These are phyloP conservation scores for Russula ochroleuca DNA, from an alignment of 768 basidiomycete genomes.

Conservation along the genomic window DNA sequence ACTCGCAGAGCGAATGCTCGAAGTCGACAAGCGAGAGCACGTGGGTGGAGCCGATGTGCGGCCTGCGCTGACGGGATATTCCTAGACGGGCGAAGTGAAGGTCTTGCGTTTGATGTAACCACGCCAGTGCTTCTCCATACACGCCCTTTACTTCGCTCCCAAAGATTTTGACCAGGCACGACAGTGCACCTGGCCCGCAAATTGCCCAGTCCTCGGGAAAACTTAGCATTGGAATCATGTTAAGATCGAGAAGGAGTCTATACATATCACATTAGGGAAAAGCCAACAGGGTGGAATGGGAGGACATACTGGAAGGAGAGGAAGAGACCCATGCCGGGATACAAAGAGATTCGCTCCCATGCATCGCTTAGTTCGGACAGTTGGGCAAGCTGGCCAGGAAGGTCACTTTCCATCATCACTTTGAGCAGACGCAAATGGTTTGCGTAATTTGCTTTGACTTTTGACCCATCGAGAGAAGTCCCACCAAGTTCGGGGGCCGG, in stretches of 20 bases:
- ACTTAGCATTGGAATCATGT: constrained; percentile 43
- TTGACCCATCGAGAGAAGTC: constrained; percentile 22
- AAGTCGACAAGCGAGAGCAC: constrained; percentile 61
- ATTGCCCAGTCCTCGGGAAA: constrained; percentile 66
- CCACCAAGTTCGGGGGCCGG: constrained; percentile 57
- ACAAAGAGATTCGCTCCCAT: constrained; percentile 51
- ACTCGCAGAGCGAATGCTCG: constrained; percentile 76
- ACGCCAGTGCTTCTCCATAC: constrained; percentile 58
- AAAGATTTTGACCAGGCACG: constrained; percentile 69
- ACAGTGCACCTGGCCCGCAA: constrained; percentile 60
- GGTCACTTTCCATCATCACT: constrained; percentile 47
- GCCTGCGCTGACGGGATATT: constrained; percentile 30
- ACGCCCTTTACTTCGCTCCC: constrained; percentile 40
- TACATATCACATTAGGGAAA: constrained; percentile 6
- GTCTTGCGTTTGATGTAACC: constrained; percentile 56
- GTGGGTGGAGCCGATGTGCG: constrained; percentile 28
- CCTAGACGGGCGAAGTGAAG: constrained; percentile 59
- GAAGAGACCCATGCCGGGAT: constrained; percentile 72
- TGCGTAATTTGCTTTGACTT: constrained; percentile 39
- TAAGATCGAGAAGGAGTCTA: constrained; percentile 38
- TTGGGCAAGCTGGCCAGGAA: constrained; percentile 46
- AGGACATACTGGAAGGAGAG: constrained; percentile 53
- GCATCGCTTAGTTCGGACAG: constrained; percentile 60
- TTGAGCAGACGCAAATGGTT: constrained; percentile 58
- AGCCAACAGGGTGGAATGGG: neutral